Base-by-base conservation (phyloP, 116 monocot species). In the Papilionanthe hybrid region DNA sequence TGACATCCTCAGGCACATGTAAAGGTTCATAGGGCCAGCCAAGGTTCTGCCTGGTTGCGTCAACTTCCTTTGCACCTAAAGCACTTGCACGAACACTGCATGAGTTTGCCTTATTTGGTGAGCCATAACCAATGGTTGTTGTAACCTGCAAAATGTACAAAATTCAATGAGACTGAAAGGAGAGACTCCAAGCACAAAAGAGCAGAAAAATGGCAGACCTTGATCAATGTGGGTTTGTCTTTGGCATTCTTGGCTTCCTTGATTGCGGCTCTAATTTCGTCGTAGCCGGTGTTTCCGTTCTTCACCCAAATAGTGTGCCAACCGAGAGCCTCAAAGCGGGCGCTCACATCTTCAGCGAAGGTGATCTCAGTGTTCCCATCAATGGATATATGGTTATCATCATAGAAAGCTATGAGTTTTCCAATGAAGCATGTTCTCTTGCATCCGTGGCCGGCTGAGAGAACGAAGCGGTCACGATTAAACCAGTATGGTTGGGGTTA, bases 401-500 rank as follows among this genome's bases (percentile, higher is more conserved):
- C 92, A 56, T 89, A 92, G 72, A 92, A 89, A 9, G 87, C 87
- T 73, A 89, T 87, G 63, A 92, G 72, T 65, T 89, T 89, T 7
- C 89, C 91, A 10, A 92, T n/a, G n/a, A n/a, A n/a, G n/a, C n/a
- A n/a, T n/a, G n/a, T n/a, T n/a, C n/a, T n/a, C n/a, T n/a, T n/a
- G 58, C 93, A 93, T 11, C 93, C 93, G 43, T 93, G 93, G 9
- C 92, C 92, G 20, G 92, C 92, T 27, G 90, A 90, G 32, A 92
- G 88, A 20, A 92, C 86, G 75, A 92, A 90, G 53, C 92, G 82
- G 32, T 90, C 92, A 37, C 90, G 77, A 77, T 92, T 92, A 81
- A 92, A 88, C 93, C 93, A 88, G 81, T 78, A 78, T 9, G 93
- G 93, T 93, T 93, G 29, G 93, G 93, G 82, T 93, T 93, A 76